Base-by-base conservation (phyloP, 2,329 filamentous ascomycete genomes). In the Claviceps citrina region DNA sequence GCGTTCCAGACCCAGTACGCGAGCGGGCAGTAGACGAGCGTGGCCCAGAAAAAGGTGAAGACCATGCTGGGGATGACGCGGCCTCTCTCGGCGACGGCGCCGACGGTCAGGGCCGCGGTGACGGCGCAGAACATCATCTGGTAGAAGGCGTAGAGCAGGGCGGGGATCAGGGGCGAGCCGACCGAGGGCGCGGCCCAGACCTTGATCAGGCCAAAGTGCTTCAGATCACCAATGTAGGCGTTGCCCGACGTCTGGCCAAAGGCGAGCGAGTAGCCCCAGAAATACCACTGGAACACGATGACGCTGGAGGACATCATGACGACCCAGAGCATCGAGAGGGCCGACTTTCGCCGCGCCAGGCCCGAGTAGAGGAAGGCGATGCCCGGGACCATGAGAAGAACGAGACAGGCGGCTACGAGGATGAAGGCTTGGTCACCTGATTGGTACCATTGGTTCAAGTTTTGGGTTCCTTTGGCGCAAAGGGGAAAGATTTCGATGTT, bases 101-200 rank as follows among this genome's bases (percentile, higher is more conserved):
- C 91, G 56, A 93, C 78, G 32, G 93, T 75, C 54, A 98, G 93
- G 42, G 85, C 86, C 39, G 78, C 86, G 12, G 89, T 98, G 47
- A 93, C 85, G 53, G 77, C 84, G 59, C 84, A 91, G 70, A 98
- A 98, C 81, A 94, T 87, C 81, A 96, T 84, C 84, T 94, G 84
- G 63, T 95, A 96, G 63, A 96, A 94, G 31, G 85, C 82, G 63
- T 91, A 96, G 3, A 96, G 73, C 31, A 98, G 70, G 55, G 86
- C 84, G 1, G 91, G 85, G 51, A 96, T 78, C 45, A 95, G 71
- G 15, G 86, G 81, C 25, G 84, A 93, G 41, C 87, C 91, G 20
- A 82, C 84, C 44, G 84, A 93, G n/a, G 87, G 87, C 34, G 71
- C 68, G 39, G 74, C 91, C 51, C 93, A 71, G 2, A 85, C 84